Evolutionary conservation across 306 rosid species (phyloP), one percentile per base, ranked within the genome.

Genomic region (Medicago arabica): DNA sequence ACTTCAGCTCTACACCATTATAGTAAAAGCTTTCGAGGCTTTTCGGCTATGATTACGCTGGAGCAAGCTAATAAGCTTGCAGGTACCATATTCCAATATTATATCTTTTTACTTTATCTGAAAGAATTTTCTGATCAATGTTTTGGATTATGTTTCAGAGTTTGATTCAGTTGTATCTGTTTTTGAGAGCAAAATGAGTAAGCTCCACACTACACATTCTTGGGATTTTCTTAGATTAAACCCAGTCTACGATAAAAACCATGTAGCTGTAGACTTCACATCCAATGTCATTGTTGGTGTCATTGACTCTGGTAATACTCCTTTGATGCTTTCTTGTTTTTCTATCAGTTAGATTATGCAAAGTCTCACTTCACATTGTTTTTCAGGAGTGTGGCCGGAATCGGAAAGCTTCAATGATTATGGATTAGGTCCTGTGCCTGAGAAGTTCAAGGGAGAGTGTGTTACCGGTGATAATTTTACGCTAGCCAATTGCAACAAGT

Each of bases 371-470:
- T 54, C 43, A 73, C 72, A 12, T 63, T 75, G 57, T 14, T 72
- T 61, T 79, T 49, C 79, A 87, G 89, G 96, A 36, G 65, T 91
- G 68, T 91, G 96, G 96, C 96, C 93, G 0, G 93, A 89, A 82
- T 89, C 96, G 0, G 80, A 83, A 79, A 91, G 93, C 87, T 91
- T 91, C 86, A 78, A 28, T 9, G 90, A 88, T 69, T 58, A 83
- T 66, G 96, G 92, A 81, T 75, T 87, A 72, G 93, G 92, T 44
- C 87, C 96, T 7, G 86, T 81, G 70, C 93, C 96, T 0, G 1
- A 80, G 69, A 85, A 66, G 67, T 88, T 91, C 82, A 87, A 87
- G 76, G 96, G 96, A 79, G 87, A 80, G 70, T 88, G 96, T 79
- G 83, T 83, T 19, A 74, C 80, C 10, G 93, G 93, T 28, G 85